Conservation (phyloP, 2,329 filamentous ascomycete genomes). For the Pseudopyricularia cyperi region DNA sequence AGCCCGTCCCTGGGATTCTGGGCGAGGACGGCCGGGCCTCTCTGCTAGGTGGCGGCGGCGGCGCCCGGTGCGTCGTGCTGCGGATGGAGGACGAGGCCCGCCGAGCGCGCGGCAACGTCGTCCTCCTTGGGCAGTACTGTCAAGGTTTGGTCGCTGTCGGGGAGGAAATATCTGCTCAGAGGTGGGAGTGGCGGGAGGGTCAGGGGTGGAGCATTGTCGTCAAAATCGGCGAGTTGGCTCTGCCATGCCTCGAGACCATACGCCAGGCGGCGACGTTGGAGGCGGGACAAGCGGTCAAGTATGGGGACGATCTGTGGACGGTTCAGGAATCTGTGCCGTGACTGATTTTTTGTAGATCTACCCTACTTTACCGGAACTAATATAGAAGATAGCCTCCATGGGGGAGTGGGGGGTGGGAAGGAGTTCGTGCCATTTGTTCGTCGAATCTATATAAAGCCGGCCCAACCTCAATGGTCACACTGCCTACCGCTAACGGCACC, state of each 20-base stretch:
- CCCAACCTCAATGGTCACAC: neutral
- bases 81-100: slow-evolving; percentile 18
- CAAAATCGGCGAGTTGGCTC: slow-evolving; percentile 17
- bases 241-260: slow-evolving; percentile 17
- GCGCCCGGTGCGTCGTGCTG: slow-evolving; percentile 24
- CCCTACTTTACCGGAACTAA: neutral
- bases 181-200: slow-evolving; percentile 33
- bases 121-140: slow-evolving; percentile 38
- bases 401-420: no score
- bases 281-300: neutral
- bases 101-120: slow-evolving; percentile 31
- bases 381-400: neutral
- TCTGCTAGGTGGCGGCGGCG: neutral
- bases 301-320: neutral
- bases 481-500: neutral
- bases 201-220: slow-evolving; percentile 22
- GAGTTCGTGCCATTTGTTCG: no score
- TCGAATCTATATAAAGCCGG: neutral
- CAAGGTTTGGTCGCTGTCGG: slow-evolving; percentile 41
- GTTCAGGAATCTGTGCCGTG: neutral
- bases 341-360: neutral
- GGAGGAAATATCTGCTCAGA: slow-evolving; percentile 31
- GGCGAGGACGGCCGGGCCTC: neutral
- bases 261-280: neutral
- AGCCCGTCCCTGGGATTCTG: slow-evolving; percentile 8